phyloP scores from a whole-genome alignment of 495 filamentous ascomycete genomes.

The Aspergillus indologenus region DNA sequence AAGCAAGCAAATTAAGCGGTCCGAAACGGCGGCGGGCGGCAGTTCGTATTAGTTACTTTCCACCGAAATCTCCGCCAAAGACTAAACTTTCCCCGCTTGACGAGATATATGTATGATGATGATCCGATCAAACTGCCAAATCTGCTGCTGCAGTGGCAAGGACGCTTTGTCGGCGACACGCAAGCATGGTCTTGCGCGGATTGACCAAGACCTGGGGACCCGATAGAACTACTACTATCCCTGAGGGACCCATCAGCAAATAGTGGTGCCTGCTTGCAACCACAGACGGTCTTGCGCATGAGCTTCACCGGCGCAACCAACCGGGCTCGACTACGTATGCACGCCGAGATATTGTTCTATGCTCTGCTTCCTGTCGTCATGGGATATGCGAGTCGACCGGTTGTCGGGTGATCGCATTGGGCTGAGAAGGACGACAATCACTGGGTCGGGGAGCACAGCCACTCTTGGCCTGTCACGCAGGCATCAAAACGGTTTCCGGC shows the following conservation, averaged over 20 bases:
- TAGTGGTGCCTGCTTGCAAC: constrained; percentile 2
- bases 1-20: background rate
- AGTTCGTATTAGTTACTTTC: background rate
- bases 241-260: background rate
- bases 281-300: background rate
- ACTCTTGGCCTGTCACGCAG: constrained; percentile 11
- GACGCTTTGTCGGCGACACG: constrained; percentile 13
- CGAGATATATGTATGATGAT: constrained; percentile 7
- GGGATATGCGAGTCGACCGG: background rate
- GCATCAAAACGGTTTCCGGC: background rate
- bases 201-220: background rate
- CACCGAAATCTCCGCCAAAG: background rate
- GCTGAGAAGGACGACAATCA: background rate
- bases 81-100: constrained; percentile 1
- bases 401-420: background rate
- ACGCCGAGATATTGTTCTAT: background rate
- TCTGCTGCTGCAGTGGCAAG: constrained; percentile 7
- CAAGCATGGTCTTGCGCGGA: constrained; percentile 6
- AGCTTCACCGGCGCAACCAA: constrained; percentile 2
- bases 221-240: background rate
- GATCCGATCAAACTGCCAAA: constrained; percentile 1
- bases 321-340: constrained; percentile 1
- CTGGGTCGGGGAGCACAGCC: constrained; percentile 12
- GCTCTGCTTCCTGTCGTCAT: constrained; percentile 3
- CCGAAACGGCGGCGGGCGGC: background rate